Percentiles rank a stretch among this genome's conserved stretches.
phyloP scores from a whole-genome alignment of 2,329 filamentous ascomycete genomes.

The Paramyrothecium sp. region DNA sequence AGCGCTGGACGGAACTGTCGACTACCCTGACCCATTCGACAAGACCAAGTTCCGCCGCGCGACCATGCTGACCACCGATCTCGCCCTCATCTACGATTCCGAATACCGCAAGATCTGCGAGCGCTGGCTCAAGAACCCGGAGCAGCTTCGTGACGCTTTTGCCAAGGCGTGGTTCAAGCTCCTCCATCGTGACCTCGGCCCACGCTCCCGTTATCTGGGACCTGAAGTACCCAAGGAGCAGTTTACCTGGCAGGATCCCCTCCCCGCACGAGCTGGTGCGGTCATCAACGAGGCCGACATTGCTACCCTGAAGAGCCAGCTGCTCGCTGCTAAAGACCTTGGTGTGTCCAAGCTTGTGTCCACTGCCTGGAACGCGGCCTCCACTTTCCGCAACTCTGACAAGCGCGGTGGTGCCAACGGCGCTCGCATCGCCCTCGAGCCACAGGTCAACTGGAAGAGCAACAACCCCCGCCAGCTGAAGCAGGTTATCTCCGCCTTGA shows the following conservation, averaged over 20 bases:
- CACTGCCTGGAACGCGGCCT: conserved; percentile 68
- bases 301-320: conserved; percentile 64
- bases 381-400: conserved; percentile 72
- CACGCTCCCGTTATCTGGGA: conserved; percentile 67
- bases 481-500: conserved; percentile 60
- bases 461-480: conserved; percentile 70
- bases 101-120: conserved; percentile 74
- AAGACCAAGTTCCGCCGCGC: conserved; percentile 69
- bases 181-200: conserved; percentile 76
- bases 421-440: conserved; percentile 71
- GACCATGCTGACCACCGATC: conserved; percentile 75
- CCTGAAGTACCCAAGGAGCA: conserved; percentile 71
- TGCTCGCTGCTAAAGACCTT: conserved; percentile 59
- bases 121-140: conserved; percentile 66
- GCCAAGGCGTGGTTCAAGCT: conserved; percentile 81
- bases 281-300: conserved; percentile 63
- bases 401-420: conserved; percentile 84
- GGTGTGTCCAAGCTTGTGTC: conserved; percentile 60
- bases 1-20: conserved; percentile 63
- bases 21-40: conserved; percentile 73
- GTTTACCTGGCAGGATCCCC: conserved; percentile 73
- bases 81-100: conserved; percentile 70
- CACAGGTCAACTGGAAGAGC: conserved; percentile 69
- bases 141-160: conserved; percentile 69
- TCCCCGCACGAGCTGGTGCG: conserved; percentile 58